Conservation (phyloP, 768 basidiomycete genomes). For the Lactifluus pinguis region DNA sequence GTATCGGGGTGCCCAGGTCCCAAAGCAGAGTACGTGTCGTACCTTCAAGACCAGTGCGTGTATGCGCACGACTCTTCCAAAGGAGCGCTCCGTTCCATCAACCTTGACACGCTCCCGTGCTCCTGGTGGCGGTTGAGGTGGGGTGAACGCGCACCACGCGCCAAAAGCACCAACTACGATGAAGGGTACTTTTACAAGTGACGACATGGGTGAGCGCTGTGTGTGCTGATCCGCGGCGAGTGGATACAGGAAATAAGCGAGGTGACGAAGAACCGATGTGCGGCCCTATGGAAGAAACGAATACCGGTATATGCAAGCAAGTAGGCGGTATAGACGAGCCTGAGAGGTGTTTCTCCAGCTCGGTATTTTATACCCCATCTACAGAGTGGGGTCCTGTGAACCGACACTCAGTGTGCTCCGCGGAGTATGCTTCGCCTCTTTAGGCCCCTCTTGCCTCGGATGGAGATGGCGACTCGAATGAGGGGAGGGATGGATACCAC, state of each 20-base stretch:
- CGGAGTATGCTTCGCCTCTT: neutral
- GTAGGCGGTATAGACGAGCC: neutral
- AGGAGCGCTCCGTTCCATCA: slow-evolving; percentile 13
- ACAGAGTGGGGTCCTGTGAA: neutral
- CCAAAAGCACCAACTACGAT: neutral
- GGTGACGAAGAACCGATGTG: neutral
- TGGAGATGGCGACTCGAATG: no score
- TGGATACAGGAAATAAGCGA: neutral
- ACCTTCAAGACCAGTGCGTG: slow-evolving; percentile 19
- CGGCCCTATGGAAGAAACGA: neutral
- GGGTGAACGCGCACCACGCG: slow-evolving; percentile 16
- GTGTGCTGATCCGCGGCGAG: neutral
- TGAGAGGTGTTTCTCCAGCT: neutral
- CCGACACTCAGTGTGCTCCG: slow-evolving; percentile 4
- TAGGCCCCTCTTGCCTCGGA: no score
- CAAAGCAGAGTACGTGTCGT: neutral
- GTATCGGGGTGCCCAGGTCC: neutral
- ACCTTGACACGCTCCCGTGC: slow-evolving; percentile 5
- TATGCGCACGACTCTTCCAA: slow-evolving; percentile 13
- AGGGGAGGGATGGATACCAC: no score
- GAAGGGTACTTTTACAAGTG: slow-evolving; percentile 7
- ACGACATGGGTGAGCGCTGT: slow-evolving; percentile 3
- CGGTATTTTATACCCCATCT: neutral
- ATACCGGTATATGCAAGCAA: neutral
- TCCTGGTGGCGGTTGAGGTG: slow-evolving; percentile 15